These are phyloP conservation scores for Aspergillus sp. DNA, from an alignment of 2,329 filamentous ascomycete species.

Conservation along the genomic window DNA sequence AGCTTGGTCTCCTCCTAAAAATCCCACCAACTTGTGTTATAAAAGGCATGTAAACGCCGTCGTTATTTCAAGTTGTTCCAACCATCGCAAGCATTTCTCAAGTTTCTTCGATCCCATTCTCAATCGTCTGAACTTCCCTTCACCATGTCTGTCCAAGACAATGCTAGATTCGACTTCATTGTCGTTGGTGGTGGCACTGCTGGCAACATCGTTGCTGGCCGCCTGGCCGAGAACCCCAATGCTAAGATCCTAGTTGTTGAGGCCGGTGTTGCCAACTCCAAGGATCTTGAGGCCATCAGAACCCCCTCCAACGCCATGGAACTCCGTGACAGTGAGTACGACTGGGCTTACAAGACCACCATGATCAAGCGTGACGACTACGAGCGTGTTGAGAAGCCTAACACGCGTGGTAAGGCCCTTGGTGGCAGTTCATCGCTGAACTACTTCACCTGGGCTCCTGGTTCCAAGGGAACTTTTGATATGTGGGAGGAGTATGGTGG, in stretches of 20 bases:
- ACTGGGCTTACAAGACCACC: slow-evolving; percentile 59
- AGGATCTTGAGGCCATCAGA: slow-evolving; percentile 48
- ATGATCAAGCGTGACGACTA: slow-evolving; percentile 57
- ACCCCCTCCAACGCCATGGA: slow-evolving; percentile 54
- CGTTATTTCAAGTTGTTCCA: not conserved
- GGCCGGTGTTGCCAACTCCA: slow-evolving; percentile 35
- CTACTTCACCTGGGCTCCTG: slow-evolving; percentile 61
- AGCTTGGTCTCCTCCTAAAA: no score
- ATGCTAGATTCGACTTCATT: slow-evolving; percentile 21
- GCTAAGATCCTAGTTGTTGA: slow-evolving; percentile 31
- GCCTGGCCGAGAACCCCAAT: slow-evolving; percentile 45
- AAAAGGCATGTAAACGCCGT: not conserved
- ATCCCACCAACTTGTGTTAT: no score
- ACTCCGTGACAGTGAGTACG: slow-evolving; percentile 51
- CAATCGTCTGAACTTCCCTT: no score
- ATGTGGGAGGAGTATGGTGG: slow-evolving; percentile 42
- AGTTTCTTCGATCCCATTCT: not conserved
- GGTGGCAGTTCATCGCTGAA: slow-evolving; percentile 57
- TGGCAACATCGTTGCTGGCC: slow-evolving; percentile 44
- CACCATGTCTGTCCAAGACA: slow-evolving; percentile 3
- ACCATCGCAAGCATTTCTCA: not conserved
- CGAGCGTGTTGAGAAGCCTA: slow-evolving; percentile 57
- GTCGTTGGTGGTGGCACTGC: slow-evolving; percentile 41
- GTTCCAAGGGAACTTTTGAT: slow-evolving; percentile 52
- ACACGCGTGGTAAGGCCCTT: slow-evolving; percentile 55